A percentile compares a stretch with the other conserved stretches of the same genome.
phyloP scores from a whole-genome alignment of 441 rosid species.

The Arabidopsis lyrata region DNA sequence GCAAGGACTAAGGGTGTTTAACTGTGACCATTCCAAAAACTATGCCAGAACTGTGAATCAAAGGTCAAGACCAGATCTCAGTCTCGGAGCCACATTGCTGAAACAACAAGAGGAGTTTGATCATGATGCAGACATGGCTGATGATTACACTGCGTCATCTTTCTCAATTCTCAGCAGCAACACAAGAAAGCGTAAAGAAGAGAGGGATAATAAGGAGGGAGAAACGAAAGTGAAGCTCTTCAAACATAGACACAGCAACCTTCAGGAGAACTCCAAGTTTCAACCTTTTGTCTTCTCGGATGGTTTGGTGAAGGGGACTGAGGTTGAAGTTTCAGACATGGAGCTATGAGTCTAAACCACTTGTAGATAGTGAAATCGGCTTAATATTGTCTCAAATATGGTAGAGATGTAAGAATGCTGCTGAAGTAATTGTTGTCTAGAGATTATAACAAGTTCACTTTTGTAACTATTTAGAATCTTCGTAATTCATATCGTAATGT shows the following conservation, averaged over 20 bases:
- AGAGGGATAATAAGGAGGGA: constrained; percentile 45
- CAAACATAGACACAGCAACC: constrained; percentile 47
- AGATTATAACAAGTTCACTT: constrained; percentile 27
- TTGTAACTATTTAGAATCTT: constrained; percentile 19
- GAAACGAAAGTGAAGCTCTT: constrained; percentile 55
- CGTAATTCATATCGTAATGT: background rate
- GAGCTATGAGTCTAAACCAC: constrained; percentile 43
- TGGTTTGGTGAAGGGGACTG: constrained; percentile 55
- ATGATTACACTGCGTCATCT: constrained; percentile 32
- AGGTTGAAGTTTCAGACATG: constrained; percentile 57
- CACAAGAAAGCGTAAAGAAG: constrained; percentile 76
- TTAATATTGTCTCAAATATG: constrained; percentile 18
- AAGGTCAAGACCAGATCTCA: constrained; percentile 52
- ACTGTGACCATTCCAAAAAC: constrained; percentile 52
- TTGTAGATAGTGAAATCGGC: constrained; percentile 1
- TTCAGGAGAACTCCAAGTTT: constrained; percentile 43
- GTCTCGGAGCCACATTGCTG: constrained; percentile 33
- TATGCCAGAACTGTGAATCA: constrained; percentile 58
- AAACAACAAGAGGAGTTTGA: constrained; percentile 37
- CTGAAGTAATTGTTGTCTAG: constrained; percentile 27
- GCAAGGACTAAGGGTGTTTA: constrained; percentile 65
- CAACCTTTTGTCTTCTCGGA: constrained; percentile 41
- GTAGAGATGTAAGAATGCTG: constrained; percentile 29
- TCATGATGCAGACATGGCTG: constrained; percentile 55
- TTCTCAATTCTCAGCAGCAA: constrained; percentile 36